Percentiles rank a stretch among this genome's conserved stretches.
Evolutionary conservation across 192 early-diverging fungal species (phyloP).

Genomic region (Linnemannia exigua): DNA sequence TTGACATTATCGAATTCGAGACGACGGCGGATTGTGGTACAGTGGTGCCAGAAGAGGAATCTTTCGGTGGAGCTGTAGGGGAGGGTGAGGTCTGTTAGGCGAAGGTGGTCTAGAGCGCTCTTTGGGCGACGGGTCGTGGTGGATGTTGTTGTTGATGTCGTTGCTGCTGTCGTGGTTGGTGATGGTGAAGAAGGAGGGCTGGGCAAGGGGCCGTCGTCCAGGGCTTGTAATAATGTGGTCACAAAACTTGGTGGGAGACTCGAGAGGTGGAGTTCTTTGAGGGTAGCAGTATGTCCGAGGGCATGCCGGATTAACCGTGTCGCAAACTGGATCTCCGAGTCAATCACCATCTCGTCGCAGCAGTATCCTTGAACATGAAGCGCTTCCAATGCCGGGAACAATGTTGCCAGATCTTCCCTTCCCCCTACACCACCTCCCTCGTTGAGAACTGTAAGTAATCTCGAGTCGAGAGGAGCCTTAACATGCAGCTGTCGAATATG

Average conservation of each 20-base stretch:
- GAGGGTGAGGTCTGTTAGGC: neutral
- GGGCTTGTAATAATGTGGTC: neutral
- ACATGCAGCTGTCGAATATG: neutral
- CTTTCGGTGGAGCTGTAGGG: neutral
- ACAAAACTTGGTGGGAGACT: neutral
- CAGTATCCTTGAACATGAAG: neutral
- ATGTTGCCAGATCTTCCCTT: neutral
- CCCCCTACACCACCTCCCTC: too few species aligned
- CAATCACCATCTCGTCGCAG: neutral
- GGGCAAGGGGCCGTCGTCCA: neutral
- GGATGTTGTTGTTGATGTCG: neutral
- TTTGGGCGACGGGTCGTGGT: neutral
- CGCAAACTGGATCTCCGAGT: neutral
- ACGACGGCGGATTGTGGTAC: neutral
- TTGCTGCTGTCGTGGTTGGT: too few species aligned
- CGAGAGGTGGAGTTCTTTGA: neutral
- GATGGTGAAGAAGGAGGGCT: neutral
- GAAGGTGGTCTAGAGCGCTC: neutral
- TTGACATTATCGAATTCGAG: neutral
- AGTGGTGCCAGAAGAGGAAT: neutral
- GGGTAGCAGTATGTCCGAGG: neutral
- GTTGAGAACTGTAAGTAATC: neutral
- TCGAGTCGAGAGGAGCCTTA: neutral
- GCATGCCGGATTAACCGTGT: neutral
- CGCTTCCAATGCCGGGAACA: neutral